Percentiles rank a stretch among this genome's conserved stretches.
phyloP scores from a whole-genome alignment of 2,329 filamentous ascomycete genomes.

The Aspergillus clavatus region DNA sequence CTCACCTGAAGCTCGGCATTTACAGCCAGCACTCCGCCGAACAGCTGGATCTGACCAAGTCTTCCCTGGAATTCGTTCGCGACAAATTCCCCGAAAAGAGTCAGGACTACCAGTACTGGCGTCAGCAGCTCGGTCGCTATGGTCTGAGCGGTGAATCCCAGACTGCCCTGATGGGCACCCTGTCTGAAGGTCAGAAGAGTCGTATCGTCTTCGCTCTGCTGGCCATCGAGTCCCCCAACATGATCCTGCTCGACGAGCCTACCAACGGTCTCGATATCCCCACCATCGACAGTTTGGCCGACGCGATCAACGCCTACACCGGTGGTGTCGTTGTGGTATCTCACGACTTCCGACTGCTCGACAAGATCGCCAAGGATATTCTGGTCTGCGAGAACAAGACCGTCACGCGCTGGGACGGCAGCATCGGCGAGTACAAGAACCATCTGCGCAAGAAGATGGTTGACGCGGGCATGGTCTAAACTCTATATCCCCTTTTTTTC shows the following conservation, averaged over 20 bases:
- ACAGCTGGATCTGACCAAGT: constrained; percentile 97
- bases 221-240: constrained; percentile 94
- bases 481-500: constrained; percentile 5
- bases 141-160: constrained; percentile 89
- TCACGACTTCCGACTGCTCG: constrained; percentile 97
- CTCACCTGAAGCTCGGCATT: constrained; percentile 94
- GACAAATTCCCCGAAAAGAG: constrained; percentile 87
- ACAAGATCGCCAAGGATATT: constrained; percentile 99
- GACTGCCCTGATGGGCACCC: constrained; percentile 94
- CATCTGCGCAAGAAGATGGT: constrained; percentile 99
- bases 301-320: constrained; percentile 93
- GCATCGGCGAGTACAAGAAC: constrained; percentile 95
- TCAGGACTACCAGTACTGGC: constrained; percentile 99
- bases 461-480: constrained; percentile 74
- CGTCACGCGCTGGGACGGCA: constrained; percentile 80
- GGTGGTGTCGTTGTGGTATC: constrained; percentile 97
- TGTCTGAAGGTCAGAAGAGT: constrained; percentile 96
- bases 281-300: constrained; percentile 93
- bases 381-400: constrained; percentile 98
- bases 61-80: constrained; percentile 91
- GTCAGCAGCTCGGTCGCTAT: constrained; percentile 92
- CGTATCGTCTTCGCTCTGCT: constrained; percentile 96
- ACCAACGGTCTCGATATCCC: constrained; percentile 99
- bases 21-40: constrained; percentile 99
- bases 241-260: constrained; percentile 95